Conservation (phyloP, 2,329 filamentous ascomycete species). For the Penicillium thymicola region DNA sequence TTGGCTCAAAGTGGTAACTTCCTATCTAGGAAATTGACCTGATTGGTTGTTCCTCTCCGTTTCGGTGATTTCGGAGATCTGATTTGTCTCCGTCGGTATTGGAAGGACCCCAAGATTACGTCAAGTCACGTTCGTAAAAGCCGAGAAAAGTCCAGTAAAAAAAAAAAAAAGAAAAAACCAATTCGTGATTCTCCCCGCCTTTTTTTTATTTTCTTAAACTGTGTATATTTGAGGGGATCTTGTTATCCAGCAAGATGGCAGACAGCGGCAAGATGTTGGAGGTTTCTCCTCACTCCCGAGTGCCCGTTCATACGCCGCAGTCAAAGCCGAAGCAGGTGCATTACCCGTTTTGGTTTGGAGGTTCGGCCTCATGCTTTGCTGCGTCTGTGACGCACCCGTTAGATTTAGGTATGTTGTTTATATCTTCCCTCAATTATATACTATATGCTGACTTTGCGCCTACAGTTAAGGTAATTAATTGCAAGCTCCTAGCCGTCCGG, state of each 20-base stretch:
- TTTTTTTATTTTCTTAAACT: constrained; percentile 5
- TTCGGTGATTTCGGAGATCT: constrained; percentile 30
- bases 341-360: constrained; percentile 95
- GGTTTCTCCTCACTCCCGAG: constrained; percentile 18
- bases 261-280: constrained; percentile 34
- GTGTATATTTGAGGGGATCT: constrained; percentile 8
- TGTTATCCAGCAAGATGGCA: constrained; percentile 32
- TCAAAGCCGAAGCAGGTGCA: constrained; percentile 39
- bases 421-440: background rate
- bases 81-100: constrained; percentile 34
- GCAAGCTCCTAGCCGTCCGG: constrained; percentile 5
- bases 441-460: constrained; percentile 21
- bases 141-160: constrained; percentile 11
- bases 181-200: constrained; percentile 8
- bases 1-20: constrained; percentile 18
- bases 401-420: constrained; percentile 69
- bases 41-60: constrained; percentile 4
- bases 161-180: background rate
- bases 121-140: constrained; percentile 12
- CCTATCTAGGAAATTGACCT: background rate
- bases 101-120: constrained; percentile 22
- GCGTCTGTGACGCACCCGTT: constrained; percentile 90
- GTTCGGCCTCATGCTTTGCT: constrained; percentile 87
- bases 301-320: constrained; percentile 17
- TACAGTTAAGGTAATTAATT: constrained; percentile 55